Percentiles rank a stretch among this genome's conserved stretches.
These are phyloP conservation scores for Fennellomyces sp. DNA, from an alignment of 371 early-diverging fungal species.

Conservation along the genomic window DNA sequence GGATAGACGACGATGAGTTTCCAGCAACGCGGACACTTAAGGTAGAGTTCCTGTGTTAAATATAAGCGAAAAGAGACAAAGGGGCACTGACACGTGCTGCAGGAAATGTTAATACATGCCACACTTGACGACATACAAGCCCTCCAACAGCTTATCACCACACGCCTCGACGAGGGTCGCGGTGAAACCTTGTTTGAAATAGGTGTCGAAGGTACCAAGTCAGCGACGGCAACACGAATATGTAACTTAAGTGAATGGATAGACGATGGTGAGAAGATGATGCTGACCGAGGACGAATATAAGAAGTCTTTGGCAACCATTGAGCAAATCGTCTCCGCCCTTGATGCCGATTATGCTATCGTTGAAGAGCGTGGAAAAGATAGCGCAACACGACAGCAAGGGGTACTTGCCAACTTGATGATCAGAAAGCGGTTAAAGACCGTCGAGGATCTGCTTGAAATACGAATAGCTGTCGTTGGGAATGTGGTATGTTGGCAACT, in stretches of 20 bases:
- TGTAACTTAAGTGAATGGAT: too few relatives aligned
- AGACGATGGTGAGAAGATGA: constrained; percentile 78
- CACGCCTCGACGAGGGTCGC: constrained; percentile 63
- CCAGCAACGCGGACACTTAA: constrained; percentile 5
- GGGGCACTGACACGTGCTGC: not conserved
- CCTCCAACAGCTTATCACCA: constrained; percentile 42
- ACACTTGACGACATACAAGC: constrained; percentile 44
- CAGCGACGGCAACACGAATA: too few relatives aligned
- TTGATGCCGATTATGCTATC: constrained; percentile 69
- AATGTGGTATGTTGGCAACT: constrained; percentile 88
- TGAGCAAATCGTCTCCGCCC: constrained; percentile 33
- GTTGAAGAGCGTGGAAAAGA: constrained; percentile 42
- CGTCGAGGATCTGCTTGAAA: constrained; percentile 80
- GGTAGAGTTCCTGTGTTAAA: not conserved
- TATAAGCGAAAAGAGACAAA: too few relatives aligned
- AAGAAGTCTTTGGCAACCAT: constrained; percentile 51
- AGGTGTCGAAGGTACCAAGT: constrained; percentile 71
- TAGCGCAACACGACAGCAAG: constrained; percentile 11
- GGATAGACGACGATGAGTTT: constrained; percentile 7
- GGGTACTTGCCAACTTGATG: constrained; percentile 58
- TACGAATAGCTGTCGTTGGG: constrained; percentile 90
- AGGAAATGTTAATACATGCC: constrained; percentile 42
- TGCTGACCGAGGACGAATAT: constrained; percentile 65
- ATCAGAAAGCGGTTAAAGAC: constrained; percentile 70
- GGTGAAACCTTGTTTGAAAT: constrained; percentile 83